Percentiles rank a stretch among this genome's conserved stretches.
These are phyloP conservation scores for Lactarius hatsudake DNA, from an alignment of 768 basidiomycete species.

Conservation along the genomic window DNA sequence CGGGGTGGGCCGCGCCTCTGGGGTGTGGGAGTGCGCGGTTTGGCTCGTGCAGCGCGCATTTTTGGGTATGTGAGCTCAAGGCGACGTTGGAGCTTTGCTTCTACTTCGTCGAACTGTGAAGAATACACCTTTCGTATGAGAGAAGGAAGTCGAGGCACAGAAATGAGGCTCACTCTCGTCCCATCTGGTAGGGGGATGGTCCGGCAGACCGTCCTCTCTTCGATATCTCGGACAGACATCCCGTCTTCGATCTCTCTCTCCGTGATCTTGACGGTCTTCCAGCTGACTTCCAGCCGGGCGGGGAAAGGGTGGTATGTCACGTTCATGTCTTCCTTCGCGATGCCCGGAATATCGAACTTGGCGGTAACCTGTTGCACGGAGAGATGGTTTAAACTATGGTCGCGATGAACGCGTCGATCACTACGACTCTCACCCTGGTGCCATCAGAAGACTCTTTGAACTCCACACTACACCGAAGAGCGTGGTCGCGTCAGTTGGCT, in stretches of 20 bases:
- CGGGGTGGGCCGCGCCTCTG: slow-evolving; percentile 19
- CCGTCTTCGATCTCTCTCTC: slow-evolving; percentile 60
- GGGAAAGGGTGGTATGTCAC: slow-evolving; percentile 59
- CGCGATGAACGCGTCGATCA: slow-evolving; percentile 27
- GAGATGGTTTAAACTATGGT: slow-evolving; percentile 3
- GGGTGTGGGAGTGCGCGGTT: slow-evolving; percentile 23
- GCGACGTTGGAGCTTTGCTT: slow-evolving; percentile 58
- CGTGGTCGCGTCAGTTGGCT: neutral
- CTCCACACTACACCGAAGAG: slow-evolving; percentile 48
- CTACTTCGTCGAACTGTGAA: slow-evolving; percentile 68
- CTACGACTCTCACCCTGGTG: slow-evolving; percentile 41
- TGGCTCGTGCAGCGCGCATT: slow-evolving; percentile 22
- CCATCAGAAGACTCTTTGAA: slow-evolving; percentile 72
- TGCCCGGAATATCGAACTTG: slow-evolving; percentile 66
- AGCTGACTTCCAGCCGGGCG: slow-evolving; percentile 59
- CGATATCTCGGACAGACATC: slow-evolving; percentile 57
- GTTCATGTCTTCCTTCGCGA: slow-evolving; percentile 71
- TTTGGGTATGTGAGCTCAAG: slow-evolving; percentile 65
- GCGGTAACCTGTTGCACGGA: slow-evolving; percentile 48
- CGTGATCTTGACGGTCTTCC: slow-evolving; percentile 56
- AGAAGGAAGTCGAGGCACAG: neutral
- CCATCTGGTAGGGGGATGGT: slow-evolving; percentile 72
- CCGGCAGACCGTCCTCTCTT: slow-evolving; percentile 61
- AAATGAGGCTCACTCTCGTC: slow-evolving; percentile 50
- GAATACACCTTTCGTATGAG: slow-evolving; percentile 7